Base-by-base conservation (phyloP, 2,329 filamentous ascomycete genomes). In the Pestalotiopsis sp. region DNA sequence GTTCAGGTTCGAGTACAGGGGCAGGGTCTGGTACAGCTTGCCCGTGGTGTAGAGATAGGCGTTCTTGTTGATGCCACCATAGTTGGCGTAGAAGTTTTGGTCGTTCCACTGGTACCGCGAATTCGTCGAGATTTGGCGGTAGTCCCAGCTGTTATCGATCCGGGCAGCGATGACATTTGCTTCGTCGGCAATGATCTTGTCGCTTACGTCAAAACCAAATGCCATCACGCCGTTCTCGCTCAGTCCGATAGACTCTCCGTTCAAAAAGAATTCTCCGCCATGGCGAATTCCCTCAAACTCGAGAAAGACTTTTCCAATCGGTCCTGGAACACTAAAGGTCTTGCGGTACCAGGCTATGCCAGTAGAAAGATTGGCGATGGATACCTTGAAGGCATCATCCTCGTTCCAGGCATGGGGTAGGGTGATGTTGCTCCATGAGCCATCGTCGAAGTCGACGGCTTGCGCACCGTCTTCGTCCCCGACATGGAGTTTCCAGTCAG, bases 191-290 rank as follows among this genome's bases (percentile, higher is more conserved):
- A 65, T 41, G 31, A 65, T 25, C 27, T 27, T 27, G 41, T 65
- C 23, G 11, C n/a, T 65, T 13, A 65, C 23, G 38, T 65, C 63
- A 38, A 52, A 65, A 11, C 63, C 63, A 14, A 57, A 55, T 5
- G 63, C 63, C 63, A 65, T 65, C 45, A 65, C 63, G 9, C 63
- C 63, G 23, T 65, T 55, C 41, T 65, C 45, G 25, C 63, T 65
- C 17, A 41, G 27, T 4, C 45, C 63, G 20, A 65, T 65, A 23
- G 41, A 57, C 36, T 64, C 62, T 11, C 39, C 63, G 13, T 52
- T 65, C 25, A 65, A 36, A 45, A n/a, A 65, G 25, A 65, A 65
- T 11, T 55, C 45, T 3, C 63, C 25, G 13, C 45, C 63, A 25
- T 65, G 63, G 6, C 63, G 63, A 14, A 65, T 65, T 14, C 45